Evolutionary conservation across 495 filamentous ascomycete genomes (phyloP), one percentile per base, ranked within the genome.

Genomic region (Talaromyces borbonicus): DNA sequence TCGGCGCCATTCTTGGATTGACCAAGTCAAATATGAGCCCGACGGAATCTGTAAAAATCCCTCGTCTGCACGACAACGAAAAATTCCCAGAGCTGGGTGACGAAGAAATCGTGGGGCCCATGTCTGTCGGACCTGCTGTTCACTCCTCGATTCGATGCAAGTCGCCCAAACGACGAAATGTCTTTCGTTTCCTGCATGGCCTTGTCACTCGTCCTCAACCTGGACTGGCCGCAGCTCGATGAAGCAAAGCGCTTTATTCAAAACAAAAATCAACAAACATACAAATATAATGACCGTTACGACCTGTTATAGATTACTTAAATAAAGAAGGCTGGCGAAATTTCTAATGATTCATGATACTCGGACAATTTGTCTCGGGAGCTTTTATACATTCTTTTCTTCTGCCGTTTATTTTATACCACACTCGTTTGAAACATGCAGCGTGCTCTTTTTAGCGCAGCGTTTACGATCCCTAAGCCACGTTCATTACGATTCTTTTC

Each of bases 41-140:
- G 8, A 52, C 64, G 3, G 53, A 65, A 12, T 59, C 63, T 5
- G 66, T 77, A 48, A 77, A 75, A 49, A 73, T 84, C 12, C 82
- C 82, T 4, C 68, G 73, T 12, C 66, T 86, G 38, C 76, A 80
- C 36, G 67, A 74, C 49, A 78, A 79, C 59, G 80, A 85, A 48
- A 95, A 95, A 63, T 95, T 95, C 52, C 87, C 85, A 20, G 79
- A 84, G 49, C 75, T 90, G 39, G 88, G 86, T 22, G 87, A 95
- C 52, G 81, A 87, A 45, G 87, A 93, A 57, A 92, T 95, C 48
- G 87, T 96, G 11, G 90, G 89, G 1, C 89, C 90, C 3, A 96
- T 96, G 90, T 78, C 59, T 23, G 65, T 69, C 33, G 59, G 61
- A 14, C 61, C 68, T n/a, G 59, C 67, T 8, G 49, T 55, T 8